Base-by-base conservation (phyloP, 495 filamentous ascomycete genomes). In the Lepraria neglecta region DNA sequence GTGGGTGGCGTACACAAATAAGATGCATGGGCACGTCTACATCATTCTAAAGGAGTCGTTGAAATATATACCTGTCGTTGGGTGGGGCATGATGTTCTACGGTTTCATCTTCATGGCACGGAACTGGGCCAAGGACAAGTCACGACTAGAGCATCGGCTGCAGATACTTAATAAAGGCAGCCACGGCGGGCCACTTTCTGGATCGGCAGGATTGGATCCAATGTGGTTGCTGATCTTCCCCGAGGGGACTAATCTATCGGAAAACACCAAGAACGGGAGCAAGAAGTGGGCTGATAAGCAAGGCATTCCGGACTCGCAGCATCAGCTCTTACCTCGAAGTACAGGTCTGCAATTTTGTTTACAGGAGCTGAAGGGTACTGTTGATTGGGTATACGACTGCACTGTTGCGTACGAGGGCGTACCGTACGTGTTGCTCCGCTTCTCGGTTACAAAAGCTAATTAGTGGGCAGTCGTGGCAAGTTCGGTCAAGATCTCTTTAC, bases 171-270 rank as follows among this genome's bases (percentile, higher is more conserved):
- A 52, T 24, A 85, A 81, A 65, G 75, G 73, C 1, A 69, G 68
- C 11, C 78, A 81, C 63, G 64, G 70, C 0, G 80, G 81, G 15
- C 81, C 81, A 3, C 66, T 80, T 44, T 80, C 81, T 0, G 76
- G 75, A 33, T 65, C 71, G 9, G 70, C 75, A n/a, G 64, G 67
- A 6, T 77, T 82, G 58, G 82, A 87, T 67, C 85, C 85, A 0
- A 87, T 87, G 85, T 88, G 85, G 85, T 72, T 88, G 35, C 65
- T 88, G 63, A 84, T 88, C 52, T 88, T 86, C 65, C 85, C 85
- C 14, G 85, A 88, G 69, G 85, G 85, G 15, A 88, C 85, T 12
- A 88, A 88, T 61, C 66, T 86, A 28, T 83, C 79, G 27, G 70
- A 71, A 42, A 87, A 87, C 60, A 84, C 82, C 3, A 78, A 81